A percentile compares a stretch with the other conserved stretches of the same genome.
Evolutionary conservation across 768 basidiomycete genomes (phyloP).

Genomic region (Russula virescens): DNA sequence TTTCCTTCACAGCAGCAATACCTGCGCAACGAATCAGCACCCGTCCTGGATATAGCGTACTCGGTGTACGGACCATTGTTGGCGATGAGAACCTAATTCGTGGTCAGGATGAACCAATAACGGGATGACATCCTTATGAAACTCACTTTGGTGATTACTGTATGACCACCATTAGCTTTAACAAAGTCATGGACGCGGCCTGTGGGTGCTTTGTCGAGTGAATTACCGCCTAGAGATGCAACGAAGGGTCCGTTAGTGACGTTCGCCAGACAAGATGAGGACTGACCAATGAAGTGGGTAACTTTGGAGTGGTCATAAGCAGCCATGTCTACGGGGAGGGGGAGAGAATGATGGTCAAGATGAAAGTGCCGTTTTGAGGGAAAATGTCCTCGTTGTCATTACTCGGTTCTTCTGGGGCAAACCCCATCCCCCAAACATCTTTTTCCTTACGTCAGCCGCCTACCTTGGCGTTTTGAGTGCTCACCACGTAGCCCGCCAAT

Average conservation of each 20-base stretch:
- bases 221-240: constrained; percentile 72
- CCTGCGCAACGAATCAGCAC: constrained; percentile 41
- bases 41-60: background rate
- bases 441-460: constrained; percentile 19
- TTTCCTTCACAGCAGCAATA: constrained; percentile 99
- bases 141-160: constrained; percentile 94
- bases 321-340: constrained; percentile 27
- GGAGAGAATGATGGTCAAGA: constrained; percentile 3
- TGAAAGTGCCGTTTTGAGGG: constrained; percentile 4
- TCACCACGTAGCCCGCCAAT: background rate
- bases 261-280: constrained; percentile 21
- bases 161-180: constrained; percentile 86
- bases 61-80: constrained; percentile 70
- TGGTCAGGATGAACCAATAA: background rate
- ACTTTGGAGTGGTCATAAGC: constrained; percentile 54
- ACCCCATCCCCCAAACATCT: constrained; percentile 23
- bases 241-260: constrained; percentile 18
- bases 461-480: background rate
- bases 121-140: background rate
- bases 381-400: constrained; percentile 9
- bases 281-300: constrained; percentile 56
- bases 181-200: constrained; percentile 88
- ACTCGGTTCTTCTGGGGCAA: constrained; percentile 23
- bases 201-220: constrained; percentile 75
- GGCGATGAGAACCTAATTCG: constrained; percentile 86